These are phyloP conservation scores for Sonneratia alba DNA, from an alignment of 345 rosid species.

Conservation along the genomic window DNA sequence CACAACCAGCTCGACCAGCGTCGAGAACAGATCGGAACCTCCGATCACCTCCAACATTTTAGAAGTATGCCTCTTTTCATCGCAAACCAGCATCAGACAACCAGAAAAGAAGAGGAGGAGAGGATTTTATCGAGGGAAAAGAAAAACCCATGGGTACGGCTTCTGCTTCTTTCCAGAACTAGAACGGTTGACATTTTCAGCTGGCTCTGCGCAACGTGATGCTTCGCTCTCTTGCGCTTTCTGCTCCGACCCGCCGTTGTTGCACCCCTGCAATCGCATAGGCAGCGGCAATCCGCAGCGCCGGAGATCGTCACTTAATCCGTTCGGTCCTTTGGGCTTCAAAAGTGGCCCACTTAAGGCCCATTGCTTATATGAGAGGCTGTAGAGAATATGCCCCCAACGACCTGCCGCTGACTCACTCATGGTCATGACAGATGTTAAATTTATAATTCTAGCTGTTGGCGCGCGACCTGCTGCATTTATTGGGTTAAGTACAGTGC, in stretches of 20 bases:
- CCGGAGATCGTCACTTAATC: too few species aligned
- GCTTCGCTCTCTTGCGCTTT: constrained; percentile 44
- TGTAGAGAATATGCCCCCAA: too few species aligned
- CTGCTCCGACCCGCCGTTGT: constrained; percentile 26
- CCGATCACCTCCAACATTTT: background rate
- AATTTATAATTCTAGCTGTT: too few species aligned
- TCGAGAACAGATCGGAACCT: constrained; percentile 4
- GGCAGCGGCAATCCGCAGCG: too few species aligned
- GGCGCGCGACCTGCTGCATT: too few species aligned
- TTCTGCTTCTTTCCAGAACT: constrained; percentile 6
- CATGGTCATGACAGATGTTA: too few species aligned
- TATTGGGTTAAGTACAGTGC: too few species aligned
- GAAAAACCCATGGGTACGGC: constrained; percentile 24
- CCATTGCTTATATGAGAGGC: too few species aligned
- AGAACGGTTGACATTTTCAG: background rate
- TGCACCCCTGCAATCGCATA: background rate
- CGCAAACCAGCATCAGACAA: background rate
- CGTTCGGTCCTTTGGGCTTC: too few species aligned
- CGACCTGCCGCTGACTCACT: too few species aligned
- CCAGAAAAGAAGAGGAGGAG: background rate
- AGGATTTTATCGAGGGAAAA: constrained; percentile 33
- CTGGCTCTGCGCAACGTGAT: constrained; percentile 15
- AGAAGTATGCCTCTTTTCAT: background rate
- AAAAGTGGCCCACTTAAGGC: too few species aligned
- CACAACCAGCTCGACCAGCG: constrained; percentile 1